Conservation (phyloP, 805 yeast genomes). For the Lipomyces sp. region DNA sequence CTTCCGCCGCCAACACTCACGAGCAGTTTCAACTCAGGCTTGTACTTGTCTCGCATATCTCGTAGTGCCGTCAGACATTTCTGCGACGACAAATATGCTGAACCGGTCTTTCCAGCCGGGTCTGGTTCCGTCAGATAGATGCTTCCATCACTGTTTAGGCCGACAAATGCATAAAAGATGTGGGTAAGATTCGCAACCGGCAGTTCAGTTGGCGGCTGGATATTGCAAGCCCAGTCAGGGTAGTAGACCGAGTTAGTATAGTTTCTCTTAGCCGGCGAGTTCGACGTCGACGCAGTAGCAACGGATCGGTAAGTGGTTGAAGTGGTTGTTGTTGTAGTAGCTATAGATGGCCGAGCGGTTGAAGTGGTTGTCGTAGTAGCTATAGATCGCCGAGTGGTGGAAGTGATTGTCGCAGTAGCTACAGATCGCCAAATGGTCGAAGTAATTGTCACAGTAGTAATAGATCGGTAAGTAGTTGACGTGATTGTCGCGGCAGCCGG, state of each 20-base stretch:
- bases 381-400: not conserved
- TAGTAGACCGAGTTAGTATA: constrained; percentile 26
- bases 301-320: not conserved
- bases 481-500: not conserved
- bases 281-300: not conserved
- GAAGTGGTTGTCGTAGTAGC: not conserved
- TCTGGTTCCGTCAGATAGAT: constrained; percentile 54
- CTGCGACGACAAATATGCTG: constrained; percentile 9
- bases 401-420: not conserved
- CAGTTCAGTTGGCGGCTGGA: constrained; percentile 50
- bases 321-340: not conserved
- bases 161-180: constrained; percentile 76
- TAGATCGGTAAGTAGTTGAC: not conserved
- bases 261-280: not conserved
- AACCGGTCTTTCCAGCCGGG: constrained; percentile 11
- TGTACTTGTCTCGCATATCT: constrained; percentile 8
- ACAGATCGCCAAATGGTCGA: not conserved
- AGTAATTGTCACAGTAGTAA: not conserved
- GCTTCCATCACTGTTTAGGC: constrained; percentile 59
- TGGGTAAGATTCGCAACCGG: constrained; percentile 64
- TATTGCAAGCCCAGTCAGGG: constrained; percentile 33
- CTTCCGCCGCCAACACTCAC: constrained; percentile 87
- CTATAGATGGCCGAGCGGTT: not conserved
- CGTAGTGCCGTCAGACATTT: constrained; percentile 13
- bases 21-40: constrained; percentile 54